Conservation (phyloP, 768 basidiomycete genomes). For the Polyporus arcularius region DNA sequence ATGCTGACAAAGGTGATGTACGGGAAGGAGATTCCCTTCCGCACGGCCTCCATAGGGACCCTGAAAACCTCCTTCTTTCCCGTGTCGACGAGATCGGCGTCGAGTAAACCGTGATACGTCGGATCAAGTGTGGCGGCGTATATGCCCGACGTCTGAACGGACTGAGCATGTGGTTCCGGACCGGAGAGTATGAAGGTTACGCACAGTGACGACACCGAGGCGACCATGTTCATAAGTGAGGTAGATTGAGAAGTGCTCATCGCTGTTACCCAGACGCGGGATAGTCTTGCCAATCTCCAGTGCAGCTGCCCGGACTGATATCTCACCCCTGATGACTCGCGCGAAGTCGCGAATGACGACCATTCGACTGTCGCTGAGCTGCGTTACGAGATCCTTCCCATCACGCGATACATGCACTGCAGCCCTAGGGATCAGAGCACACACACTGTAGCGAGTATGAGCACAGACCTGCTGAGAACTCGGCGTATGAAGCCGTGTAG, state of each 20-base stretch:
- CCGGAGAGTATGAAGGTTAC: slow-evolving; percentile 1
- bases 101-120: slow-evolving; percentile 18
- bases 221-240: slow-evolving; percentile 32
- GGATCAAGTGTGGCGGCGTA: slow-evolving; percentile 28
- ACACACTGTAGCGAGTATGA: not conserved
- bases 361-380: slow-evolving; percentile 25
- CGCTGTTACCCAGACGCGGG: slow-evolving; percentile 4
- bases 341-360: slow-evolving; percentile 38
- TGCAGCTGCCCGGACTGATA: slow-evolving; percentile 18
- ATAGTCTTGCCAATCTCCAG: slow-evolving; percentile 21
- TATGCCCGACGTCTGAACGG: slow-evolving; percentile 25
- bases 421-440: not conserved
- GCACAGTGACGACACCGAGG: slow-evolving; percentile 28
- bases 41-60: slow-evolving; percentile 8
- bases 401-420: slow-evolving; percentile 40
- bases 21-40: slow-evolving; percentile 5
- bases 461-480: slow-evolving; percentile 13
- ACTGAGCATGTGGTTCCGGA: not conserved
- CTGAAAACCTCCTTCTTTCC: slow-evolving; percentile 3
- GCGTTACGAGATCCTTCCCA: slow-evolving; percentile 36
- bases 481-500: slow-evolving; percentile 16
- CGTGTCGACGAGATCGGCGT: slow-evolving; percentile 1
- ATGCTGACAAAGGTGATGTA: slow-evolving; percentile 20
- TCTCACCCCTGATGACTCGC: slow-evolving; percentile 27
- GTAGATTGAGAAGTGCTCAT: slow-evolving; percentile 24